Percentiles rank a stretch among this genome's conserved stretches.
Conservation (phyloP, 148 eudicot genomes). For the Pouteria glomerata region DNA sequence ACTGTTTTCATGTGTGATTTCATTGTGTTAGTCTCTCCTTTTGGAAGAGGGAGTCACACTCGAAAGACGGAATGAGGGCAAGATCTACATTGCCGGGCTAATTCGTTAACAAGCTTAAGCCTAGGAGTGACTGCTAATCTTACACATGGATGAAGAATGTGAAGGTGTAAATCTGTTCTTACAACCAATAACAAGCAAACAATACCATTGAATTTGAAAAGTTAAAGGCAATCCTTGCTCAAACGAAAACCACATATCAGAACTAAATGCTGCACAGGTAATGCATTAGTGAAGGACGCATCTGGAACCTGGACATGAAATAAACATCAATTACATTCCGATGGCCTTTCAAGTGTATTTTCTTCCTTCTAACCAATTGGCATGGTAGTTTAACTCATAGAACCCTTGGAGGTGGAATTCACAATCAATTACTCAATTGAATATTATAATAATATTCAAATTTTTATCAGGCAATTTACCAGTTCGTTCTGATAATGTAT, state of each 20-base stretch:
- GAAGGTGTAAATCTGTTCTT: not conserved
- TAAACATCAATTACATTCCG: not conserved
- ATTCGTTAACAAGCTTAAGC: not conserved
- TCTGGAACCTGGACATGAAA: too few species aligned
- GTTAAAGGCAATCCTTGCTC: not conserved
- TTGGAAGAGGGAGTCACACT: not conserved
- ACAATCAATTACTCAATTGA: not conserved
- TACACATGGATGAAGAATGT: not conserved
- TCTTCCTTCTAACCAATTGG: not conserved
- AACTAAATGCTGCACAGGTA: not conserved
- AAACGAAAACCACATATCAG: not conserved
- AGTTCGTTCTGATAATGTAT: conserved; percentile 58
- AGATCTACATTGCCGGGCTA: not conserved
- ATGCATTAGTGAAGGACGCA: not conserved
- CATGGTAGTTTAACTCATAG: too few species aligned
- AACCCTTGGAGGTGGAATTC: not conserved
- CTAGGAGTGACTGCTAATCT: not conserved
- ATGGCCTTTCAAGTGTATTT: not conserved
- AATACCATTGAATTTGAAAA: not conserved
- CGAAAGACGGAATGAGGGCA: not conserved
- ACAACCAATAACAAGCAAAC: not conserved
- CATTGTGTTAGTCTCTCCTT: not conserved
- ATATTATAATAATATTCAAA: not conserved
- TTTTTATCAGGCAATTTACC: conserved; percentile 33
- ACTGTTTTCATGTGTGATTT: not conserved